Percentiles rank a stretch among this genome's conserved stretches.
Evolutionary conservation across 331 rosid genomes (phyloP).

Genomic region (Acacia concinna): DNA sequence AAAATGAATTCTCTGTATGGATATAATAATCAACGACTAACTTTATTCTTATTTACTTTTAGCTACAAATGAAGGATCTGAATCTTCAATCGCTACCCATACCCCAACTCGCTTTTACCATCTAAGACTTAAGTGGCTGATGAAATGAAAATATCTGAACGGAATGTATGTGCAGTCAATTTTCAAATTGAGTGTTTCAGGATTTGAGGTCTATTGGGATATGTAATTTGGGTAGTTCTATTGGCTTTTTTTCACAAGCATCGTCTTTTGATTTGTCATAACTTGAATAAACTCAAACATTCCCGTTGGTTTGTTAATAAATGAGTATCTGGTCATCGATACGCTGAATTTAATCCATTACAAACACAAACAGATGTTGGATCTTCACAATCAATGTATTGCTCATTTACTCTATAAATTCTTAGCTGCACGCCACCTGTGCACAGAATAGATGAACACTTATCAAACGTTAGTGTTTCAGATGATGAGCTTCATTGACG

Average conservation of each 20-base stretch:
- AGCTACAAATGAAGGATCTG: neutral
- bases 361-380: neutral
- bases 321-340: neutral
- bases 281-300: neutral
- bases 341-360: neutral
- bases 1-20: neutral
- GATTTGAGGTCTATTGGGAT: neutral
- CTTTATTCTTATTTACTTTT: neutral
- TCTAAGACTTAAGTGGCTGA: neutral
- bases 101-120: neutral
- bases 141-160: neutral
- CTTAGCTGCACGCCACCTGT: too few species aligned
- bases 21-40: neutral
- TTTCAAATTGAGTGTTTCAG: neutral
- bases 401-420: neutral
- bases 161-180: neutral
- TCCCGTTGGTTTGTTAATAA: neutral
- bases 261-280: neutral
- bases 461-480: neutral
- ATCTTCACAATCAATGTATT: neutral
- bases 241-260: neutral
- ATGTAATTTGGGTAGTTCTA: neutral
- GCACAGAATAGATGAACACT: neutral
- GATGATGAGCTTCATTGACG: neutral
- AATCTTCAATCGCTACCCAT: neutral